Evolutionary conservation across 2,329 filamentous ascomycete species (phyloP), one percentile per base, ranked within the genome.

Genomic region (Gaeumannomyces sp.): DNA sequence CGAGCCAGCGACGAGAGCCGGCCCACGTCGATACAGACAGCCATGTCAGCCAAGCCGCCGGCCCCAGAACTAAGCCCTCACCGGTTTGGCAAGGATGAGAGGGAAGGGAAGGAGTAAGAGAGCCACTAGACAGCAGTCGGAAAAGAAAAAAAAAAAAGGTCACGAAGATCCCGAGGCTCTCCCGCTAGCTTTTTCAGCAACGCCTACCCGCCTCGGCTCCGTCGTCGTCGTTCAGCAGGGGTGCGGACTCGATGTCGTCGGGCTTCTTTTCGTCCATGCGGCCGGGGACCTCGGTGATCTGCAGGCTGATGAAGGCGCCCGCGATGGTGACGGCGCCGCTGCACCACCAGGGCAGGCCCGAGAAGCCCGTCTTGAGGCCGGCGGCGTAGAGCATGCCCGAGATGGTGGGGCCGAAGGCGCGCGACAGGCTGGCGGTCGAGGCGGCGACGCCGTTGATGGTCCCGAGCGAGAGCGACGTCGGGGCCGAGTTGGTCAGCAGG

Each of bases 371-470:
- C 69, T 87, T 83, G 50, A 96, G 83, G 62, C 95, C 95, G 63
- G 89, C 80, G 5, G 92, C 86, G 76, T 97, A 96, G 29, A 98
- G 83, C 33, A 93, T 80, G 1, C 95, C 95, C 3, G 93, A 96
- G 3, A 97, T 79, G 0, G 92, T 93, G 2, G 95, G 95, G 0
- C 94, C 94, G 67, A 97, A 89, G 0, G 93, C 93, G 64, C 95
- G 86, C 74, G 89, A 93, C 60, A 97, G 79, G 73, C 93, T 97
- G 4, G 95, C 95, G 2, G 92, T 93, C 2, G 93, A 97, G 35
- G 93, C 93, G 0, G 93, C 93, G 16, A 93, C 89, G 25, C 95
- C 95, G 71, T 98, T 98, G 75, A 99, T 90, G 0, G 91, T 93
- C 3, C 95, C 95, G 1, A 98, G 86, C 1, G 96, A 90, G 62